A percentile compares a stretch with the other conserved stretches of the same genome.
phyloP scores from a whole-genome alignment of 306 rosid genomes.

The Castanopsis chinensis region DNA sequence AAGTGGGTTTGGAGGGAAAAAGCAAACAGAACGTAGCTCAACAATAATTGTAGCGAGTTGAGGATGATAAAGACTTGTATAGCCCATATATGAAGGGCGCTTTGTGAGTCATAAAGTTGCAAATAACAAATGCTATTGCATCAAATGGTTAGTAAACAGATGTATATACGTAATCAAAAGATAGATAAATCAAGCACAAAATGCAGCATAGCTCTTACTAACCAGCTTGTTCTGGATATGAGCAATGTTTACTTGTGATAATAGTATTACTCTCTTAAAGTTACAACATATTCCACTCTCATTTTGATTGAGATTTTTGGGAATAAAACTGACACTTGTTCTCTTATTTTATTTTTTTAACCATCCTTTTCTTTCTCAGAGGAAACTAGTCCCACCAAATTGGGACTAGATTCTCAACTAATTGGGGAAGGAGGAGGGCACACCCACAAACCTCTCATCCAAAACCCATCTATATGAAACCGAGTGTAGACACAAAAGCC shows the following conservation, averaged over 20 bases:
- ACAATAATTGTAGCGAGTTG: not conserved
- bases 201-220: constrained; percentile 4
- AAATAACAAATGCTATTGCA: not conserved
- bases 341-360: not conserved
- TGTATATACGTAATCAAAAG: not conserved
- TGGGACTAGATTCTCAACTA: constrained; percentile 26
- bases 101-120: not conserved
- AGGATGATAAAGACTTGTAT: not conserved
- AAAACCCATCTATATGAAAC: constrained; percentile 40
- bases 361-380: not conserved
- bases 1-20: constrained; percentile 1
- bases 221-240: not conserved
- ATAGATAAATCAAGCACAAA: not conserved
- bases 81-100: not conserved
- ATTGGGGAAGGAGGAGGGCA: constrained; percentile 88
- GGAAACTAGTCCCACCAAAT: constrained; percentile 30
- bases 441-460: constrained; percentile 91
- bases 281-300: constrained; percentile 17
- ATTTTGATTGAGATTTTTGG: constrained; percentile 38
- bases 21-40: not conserved
- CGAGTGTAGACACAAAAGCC: constrained; percentile 15
- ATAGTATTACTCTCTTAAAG: constrained; percentile 24
- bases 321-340: constrained; percentile 12
- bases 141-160: not conserved
- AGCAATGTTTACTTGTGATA: constrained; percentile 13